Evolutionary conservation across 257 asterid genomes (phyloP), one percentile per base, ranked within the genome.

Genomic region (Gentiana macrophylla): DNA sequence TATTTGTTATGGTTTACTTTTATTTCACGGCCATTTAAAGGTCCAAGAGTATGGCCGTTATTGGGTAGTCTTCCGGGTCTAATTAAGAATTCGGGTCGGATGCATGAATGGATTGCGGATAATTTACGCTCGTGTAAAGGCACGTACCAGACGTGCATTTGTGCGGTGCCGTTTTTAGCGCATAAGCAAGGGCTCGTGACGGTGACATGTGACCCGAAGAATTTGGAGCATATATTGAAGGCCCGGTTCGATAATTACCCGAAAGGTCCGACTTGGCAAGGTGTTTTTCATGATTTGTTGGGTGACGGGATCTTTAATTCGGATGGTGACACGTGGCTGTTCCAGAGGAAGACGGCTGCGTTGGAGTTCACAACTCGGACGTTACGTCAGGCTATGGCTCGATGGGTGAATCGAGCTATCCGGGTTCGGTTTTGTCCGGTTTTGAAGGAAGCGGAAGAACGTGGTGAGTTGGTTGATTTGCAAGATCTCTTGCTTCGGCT

Each of bases 261-360:
- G 0, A 90, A 90, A 60, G 97, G 96, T 33, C 97, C 97, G 3
- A 90, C 89, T 2, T 90, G 97, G 97, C 94, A 84, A 66, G 89
- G 91, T 4, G 97, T 84, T 50, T 90, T 90, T 62, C 96, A 90
- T 7, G 97, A 90, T 35, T 69, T 90, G 0, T 80, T 90, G 4
- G 96, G 97, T 1, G 85, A 86, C 56, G 97, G 97, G 34, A 89
- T 89, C 62, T 89, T 89, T 63, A 89, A 89, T 37, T 84, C 95
- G 1, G 97, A 89, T 10, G 97, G 94, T 6, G 94, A 89, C 73
- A 86, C 97, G 58, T 86, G 97, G 97, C 82, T 83, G 32, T 79
- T 86, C 52, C 97, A 89, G 53, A 55, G 97, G 35, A 89, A 89
- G 54, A 89, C 97, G 0, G 95, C 97, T 0, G 97, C 97, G 0